A percentile compares a stretch with the other conserved stretches of the same genome.
These are phyloP conservation scores for Chlamydomonas sp. DNA, from an alignment of 139 green algal species.

Conservation along the genomic window DNA sequence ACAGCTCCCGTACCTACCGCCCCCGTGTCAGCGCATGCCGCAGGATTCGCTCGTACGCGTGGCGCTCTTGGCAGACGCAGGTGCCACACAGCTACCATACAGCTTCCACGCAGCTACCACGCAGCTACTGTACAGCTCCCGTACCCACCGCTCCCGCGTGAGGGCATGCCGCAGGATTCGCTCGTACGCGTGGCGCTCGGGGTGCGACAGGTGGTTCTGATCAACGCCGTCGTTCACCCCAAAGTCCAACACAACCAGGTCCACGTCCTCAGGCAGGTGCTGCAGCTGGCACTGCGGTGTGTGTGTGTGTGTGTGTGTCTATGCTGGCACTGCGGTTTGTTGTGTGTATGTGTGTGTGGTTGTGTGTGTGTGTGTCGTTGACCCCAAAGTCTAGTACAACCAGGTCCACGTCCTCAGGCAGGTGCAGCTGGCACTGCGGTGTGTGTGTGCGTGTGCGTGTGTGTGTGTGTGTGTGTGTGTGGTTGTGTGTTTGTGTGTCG, in stretches of 20 bases:
- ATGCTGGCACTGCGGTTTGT: not conserved
- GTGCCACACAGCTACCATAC: too few relatives aligned
- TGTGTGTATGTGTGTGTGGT: not conserved
- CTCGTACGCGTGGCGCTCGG: conserved; percentile 10
- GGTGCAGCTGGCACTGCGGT: not conserved
- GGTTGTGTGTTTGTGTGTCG: not conserved
- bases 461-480: not conserved
- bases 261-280: conserved; percentile 12
- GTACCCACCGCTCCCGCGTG: not conserved
- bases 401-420: not conserved
- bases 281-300: conserved; percentile 10
- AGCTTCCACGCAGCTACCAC: too few relatives aligned
- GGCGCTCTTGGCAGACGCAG: not conserved
- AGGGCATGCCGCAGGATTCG: conserved; percentile 5
- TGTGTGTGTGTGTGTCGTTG: not conserved
- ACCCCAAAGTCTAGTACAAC: not conserved
- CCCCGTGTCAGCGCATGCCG: not conserved
- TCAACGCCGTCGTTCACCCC: conserved; percentile 6
- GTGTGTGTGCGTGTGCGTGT: not conserved
- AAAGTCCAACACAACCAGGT: conserved; percentile 13
- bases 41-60: not conserved
- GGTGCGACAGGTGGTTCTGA: not conserved
- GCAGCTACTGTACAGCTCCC: too few relatives aligned
- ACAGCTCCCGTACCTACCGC: too few relatives aligned
- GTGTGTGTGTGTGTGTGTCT: not conserved